Conservation (phyloP, 495 filamentous ascomycete species). For the Physcia stellaris region DNA sequence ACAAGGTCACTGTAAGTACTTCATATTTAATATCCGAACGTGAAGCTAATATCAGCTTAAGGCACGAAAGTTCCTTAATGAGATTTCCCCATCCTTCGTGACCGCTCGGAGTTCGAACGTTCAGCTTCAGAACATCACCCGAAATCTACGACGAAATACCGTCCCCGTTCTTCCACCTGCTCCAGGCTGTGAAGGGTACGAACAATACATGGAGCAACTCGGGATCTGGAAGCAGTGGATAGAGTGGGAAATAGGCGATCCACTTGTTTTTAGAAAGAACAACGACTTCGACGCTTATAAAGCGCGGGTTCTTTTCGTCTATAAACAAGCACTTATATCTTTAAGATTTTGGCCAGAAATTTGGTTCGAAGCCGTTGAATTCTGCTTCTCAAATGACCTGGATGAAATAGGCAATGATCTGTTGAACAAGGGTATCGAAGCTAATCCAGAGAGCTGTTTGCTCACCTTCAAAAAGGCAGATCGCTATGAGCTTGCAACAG, state of each 20-base stretch:
- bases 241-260: slow-evolving; percentile 85
- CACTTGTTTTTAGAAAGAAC: slow-evolving; percentile 57
- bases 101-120: slow-evolving; percentile 76
- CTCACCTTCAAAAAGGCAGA: slow-evolving; percentile 82
- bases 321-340: slow-evolving; percentile 89
- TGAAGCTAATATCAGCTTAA: slow-evolving; percentile 29
- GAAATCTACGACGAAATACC: slow-evolving; percentile 61
- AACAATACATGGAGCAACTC: slow-evolving; percentile 76
- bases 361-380: slow-evolving; percentile 91
- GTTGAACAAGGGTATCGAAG: slow-evolving; percentile 64
- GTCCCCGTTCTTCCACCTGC: slow-evolving; percentile 70
- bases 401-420: slow-evolving; percentile 61
- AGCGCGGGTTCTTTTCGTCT: slow-evolving; percentile 70
- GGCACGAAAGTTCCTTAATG: slow-evolving; percentile 86
- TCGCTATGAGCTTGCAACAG: slow-evolving; percentile 58
- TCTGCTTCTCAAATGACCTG: slow-evolving; percentile 69
- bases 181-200: slow-evolving; percentile 72
- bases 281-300: slow-evolving; percentile 63
- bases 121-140: slow-evolving; percentile 70
- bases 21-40: neutral
- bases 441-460: slow-evolving; percentile 87
- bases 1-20: slow-evolving; percentile 63
- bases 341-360: slow-evolving; percentile 86
- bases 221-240: slow-evolving; percentile 90
- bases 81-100: slow-evolving; percentile 85